phyloP scores from a whole-genome alignment of 1,139 yeast genomes.

The Schwanniomyces etchellsii region DNA sequence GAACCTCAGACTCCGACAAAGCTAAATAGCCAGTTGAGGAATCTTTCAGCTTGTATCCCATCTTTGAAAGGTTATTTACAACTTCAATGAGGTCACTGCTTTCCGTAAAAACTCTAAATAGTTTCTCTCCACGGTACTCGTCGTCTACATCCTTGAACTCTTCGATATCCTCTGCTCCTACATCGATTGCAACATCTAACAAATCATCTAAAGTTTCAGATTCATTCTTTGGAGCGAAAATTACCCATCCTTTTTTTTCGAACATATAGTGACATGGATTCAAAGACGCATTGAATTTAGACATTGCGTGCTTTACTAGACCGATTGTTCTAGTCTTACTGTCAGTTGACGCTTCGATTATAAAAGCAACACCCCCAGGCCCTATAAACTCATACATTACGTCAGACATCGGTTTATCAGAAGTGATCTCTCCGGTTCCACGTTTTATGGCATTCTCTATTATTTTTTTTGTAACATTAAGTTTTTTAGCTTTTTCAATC shows the following conservation, averaged over 20 bases:
- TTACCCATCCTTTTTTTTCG: conserved; percentile 67
- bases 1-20: conserved; percentile 53
- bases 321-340: conserved; percentile 81
- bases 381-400: conserved; percentile 85
- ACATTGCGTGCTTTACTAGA: conserved; percentile 68
- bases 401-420: conserved; percentile 30
- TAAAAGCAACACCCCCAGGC: conserved; percentile 84
- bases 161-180: conserved; percentile 81
- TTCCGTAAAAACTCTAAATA: conserved; percentile 46
- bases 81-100: conserved; percentile 58
- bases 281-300: conserved; percentile 63
- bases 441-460: conserved; percentile 83
- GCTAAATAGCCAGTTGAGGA: conserved; percentile 68
- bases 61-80: conserved; percentile 50
- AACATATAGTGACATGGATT: conserved; percentile 78
- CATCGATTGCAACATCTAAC: conserved; percentile 68
- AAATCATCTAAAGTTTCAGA: conserved; percentile 51
- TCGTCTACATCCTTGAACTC: conserved; percentile 37
- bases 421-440: conserved; percentile 55
- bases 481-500: conserved; percentile 70
- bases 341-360: conserved; percentile 83
- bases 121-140: conserved; percentile 36
- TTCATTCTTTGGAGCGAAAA: conserved; percentile 37
- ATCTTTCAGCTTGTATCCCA: conserved; percentile 59
- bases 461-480: conserved; percentile 77